Percentiles rank a stretch among this genome's conserved stretches.
These are phyloP conservation scores for Fusarium scirpi DNA, from an alignment of 2,329 filamentous ascomycete genomes.

Conservation along the genomic window DNA sequence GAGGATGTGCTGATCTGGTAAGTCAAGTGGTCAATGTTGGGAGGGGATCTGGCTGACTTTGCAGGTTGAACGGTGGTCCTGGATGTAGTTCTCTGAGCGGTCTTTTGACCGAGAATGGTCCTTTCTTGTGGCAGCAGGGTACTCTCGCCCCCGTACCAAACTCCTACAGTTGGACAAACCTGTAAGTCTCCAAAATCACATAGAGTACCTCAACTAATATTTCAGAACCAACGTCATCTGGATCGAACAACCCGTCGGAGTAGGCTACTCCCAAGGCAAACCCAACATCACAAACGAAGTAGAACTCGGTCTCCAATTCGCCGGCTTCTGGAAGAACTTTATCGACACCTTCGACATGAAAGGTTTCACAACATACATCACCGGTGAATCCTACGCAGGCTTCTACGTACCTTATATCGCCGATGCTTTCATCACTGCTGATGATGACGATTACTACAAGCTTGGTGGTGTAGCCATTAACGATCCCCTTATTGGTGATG, in stretches of 20 bases:
- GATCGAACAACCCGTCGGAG: slow-evolving; percentile 76
- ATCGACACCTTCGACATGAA: slow-evolving; percentile 76
- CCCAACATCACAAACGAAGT: slow-evolving; percentile 73
- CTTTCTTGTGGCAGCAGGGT: slow-evolving; percentile 77
- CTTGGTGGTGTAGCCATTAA: slow-evolving; percentile 78
- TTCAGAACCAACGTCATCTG: slow-evolving; percentile 76
- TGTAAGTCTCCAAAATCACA: too few relatives aligned
- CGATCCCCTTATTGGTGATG: slow-evolving; percentile 72
- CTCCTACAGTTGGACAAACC: slow-evolving; percentile 78
- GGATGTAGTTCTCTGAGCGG: slow-evolving; percentile 45
- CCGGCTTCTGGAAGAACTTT: slow-evolving; percentile 85
- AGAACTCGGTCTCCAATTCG: slow-evolving; percentile 77
- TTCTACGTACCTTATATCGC: slow-evolving; percentile 78
- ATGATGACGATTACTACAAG: slow-evolving; percentile 76
- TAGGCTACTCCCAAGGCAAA: slow-evolving; percentile 76
- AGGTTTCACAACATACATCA: slow-evolving; percentile 76
- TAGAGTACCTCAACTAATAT: too few relatives aligned
- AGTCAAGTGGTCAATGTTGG: too few relatives aligned
- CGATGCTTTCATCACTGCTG: slow-evolving; percentile 75
- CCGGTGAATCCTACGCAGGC: slow-evolving; percentile 78
- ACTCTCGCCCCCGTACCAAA: slow-evolving; percentile 74
- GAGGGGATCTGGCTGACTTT: slow-evolving; percentile 46
- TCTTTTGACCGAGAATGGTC: slow-evolving; percentile 81
- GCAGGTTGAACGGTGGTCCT: slow-evolving; percentile 59
- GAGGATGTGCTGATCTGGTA: slow-evolving; percentile 74